phyloP scores from a whole-genome alignment of 352 stramenopile species.

The Pythium phragmiticola region DNA sequence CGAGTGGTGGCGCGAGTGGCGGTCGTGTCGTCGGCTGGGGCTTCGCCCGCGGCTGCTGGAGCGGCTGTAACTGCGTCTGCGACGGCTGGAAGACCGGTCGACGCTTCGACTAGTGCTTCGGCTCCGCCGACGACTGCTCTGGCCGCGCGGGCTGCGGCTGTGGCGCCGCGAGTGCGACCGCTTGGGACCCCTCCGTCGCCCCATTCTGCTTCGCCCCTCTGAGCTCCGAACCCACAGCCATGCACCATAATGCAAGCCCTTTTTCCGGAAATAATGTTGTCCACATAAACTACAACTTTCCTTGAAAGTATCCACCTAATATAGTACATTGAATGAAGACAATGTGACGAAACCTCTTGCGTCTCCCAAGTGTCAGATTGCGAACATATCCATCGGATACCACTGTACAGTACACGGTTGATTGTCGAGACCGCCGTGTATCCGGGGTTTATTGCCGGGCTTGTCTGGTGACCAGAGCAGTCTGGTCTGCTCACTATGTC shows the following conservation, averaged over 20 bases:
- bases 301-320: too few relatives aligned
- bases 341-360: slow-evolving; percentile 1
- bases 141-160: slow-evolving; percentile 18
- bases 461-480: background rate
- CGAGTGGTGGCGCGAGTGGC: slow-evolving; percentile 6
- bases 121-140: slow-evolving; percentile 17
- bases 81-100: slow-evolving; percentile 18
- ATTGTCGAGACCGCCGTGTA: slow-evolving; percentile 3
- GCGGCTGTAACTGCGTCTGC: slow-evolving; percentile 30
- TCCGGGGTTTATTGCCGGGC: too few relatives aligned
- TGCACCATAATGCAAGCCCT: background rate
- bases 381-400: background rate
- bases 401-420: background rate
- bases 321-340: background rate
- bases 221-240: background rate
- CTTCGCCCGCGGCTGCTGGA: slow-evolving; percentile 27
- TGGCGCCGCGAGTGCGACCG: slow-evolving; percentile 17
- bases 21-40: slow-evolving; percentile 7
- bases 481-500: background rate
- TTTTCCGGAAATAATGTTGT: background rate
- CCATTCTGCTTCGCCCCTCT: slow-evolving; percentile 13
- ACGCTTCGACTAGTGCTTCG: slow-evolving; percentile 16
- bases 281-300: background rate
- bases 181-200: slow-evolving; percentile 1
- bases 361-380: too few relatives aligned